A percentile compares a stretch with the other conserved stretches of the same genome.
These are phyloP conservation scores for Penicillium waksmanii DNA, from an alignment of 495 filamentous ascomycete genomes.

Conservation along the genomic window DNA sequence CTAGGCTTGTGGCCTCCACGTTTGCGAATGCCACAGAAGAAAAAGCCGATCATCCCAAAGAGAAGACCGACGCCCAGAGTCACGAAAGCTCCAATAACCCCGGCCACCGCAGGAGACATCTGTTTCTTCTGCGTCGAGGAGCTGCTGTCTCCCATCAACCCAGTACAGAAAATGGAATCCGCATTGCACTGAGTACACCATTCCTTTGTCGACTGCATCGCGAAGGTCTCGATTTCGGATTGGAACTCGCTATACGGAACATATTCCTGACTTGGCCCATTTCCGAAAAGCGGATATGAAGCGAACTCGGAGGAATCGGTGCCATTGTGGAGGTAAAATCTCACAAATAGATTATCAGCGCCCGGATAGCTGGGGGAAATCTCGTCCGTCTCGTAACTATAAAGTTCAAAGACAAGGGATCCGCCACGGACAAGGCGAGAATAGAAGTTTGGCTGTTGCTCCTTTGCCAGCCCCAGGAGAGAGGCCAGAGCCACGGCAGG, in stretches of 20 bases:
- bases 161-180: slow-evolving; percentile 61
- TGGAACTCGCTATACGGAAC: slow-evolving; percentile 68
- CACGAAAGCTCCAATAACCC: slow-evolving; percentile 55
- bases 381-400: slow-evolving; percentile 56
- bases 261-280: slow-evolving; percentile 47
- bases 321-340: slow-evolving; percentile 79
- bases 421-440: slow-evolving; percentile 71
- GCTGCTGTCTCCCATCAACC: slow-evolving; percentile 22
- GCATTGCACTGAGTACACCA: slow-evolving; percentile 78
- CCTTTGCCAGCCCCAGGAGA: slow-evolving; percentile 58
- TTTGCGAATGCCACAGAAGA: slow-evolving; percentile 48
- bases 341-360: slow-evolving; percentile 64
- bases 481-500: slow-evolving; percentile 78
- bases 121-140: slow-evolving; percentile 17
- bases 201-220: slow-evolving; percentile 58
- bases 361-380: slow-evolving; percentile 50
- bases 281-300: slow-evolving; percentile 70
- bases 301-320: slow-evolving; percentile 57
- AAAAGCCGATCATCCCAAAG: slow-evolving; percentile 31
- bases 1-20: slow-evolving; percentile 26
- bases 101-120: slow-evolving; percentile 52
- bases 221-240: slow-evolving; percentile 59
- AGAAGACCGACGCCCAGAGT: slow-evolving; percentile 40
- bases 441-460: slow-evolving; percentile 61
- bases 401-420: slow-evolving; percentile 74